Conservation (phyloP, 805 yeast species). For the Sporopachydermia lactativora region DNA sequence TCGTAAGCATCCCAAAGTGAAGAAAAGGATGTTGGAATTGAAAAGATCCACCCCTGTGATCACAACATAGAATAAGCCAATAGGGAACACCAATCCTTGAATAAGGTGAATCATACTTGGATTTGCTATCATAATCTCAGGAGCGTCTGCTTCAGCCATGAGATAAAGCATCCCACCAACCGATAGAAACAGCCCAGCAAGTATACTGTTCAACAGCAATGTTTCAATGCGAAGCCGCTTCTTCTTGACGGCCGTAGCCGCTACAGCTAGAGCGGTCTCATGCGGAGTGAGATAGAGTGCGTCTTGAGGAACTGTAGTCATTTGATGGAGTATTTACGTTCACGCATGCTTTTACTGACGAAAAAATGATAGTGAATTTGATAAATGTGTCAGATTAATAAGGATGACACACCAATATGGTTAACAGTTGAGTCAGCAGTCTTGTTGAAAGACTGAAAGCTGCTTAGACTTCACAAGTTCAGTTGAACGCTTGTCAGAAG, state of each 20-base stretch:
- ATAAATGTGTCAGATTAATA: no score
- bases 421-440: no score
- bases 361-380: no score
- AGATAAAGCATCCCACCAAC: constrained; percentile 63
- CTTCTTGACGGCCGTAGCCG: constrained; percentile 77
- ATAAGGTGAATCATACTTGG: constrained; percentile 37
- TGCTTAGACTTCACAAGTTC: no score
- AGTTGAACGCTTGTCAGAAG: no score
- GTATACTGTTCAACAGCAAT: constrained; percentile 44
- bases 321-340: no score
- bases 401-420: no score
- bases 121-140: constrained; percentile 24
- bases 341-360: no score
- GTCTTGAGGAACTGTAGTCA: constrained; percentile 23
- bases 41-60: constrained; percentile 63
- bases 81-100: constrained; percentile 52
- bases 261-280: constrained; percentile 74
- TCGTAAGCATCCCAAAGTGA: constrained; percentile 52
- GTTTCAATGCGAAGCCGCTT: constrained; percentile 50
- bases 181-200: constrained; percentile 58
- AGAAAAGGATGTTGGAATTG: constrained; percentile 61
- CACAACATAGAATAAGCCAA: constrained; percentile 65
- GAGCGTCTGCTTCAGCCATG: constrained; percentile 37
- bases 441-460: no score
- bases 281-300: constrained; percentile 55